Conservation (phyloP, 495 filamentous ascomycete genomes). For the Alectoria sarmentosa region DNA sequence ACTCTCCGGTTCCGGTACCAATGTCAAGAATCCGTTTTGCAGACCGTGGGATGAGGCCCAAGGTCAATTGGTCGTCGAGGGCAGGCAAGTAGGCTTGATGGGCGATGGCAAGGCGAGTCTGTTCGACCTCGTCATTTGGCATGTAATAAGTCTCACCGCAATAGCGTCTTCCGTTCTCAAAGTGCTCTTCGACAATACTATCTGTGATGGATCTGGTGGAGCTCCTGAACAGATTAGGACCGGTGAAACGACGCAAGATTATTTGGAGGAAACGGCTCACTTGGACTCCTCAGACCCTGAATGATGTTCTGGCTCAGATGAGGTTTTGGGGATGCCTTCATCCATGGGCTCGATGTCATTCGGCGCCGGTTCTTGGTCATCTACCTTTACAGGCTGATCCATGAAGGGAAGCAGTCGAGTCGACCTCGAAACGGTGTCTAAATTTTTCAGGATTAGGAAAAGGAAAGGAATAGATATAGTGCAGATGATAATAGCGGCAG, state of each 20-base stretch:
- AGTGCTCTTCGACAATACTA: slow-evolving; percentile 46
- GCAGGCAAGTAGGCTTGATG: slow-evolving; percentile 59
- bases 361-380: slow-evolving; percentile 14
- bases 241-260: neutral
- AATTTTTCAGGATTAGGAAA: neutral
- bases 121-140: slow-evolving; percentile 70
- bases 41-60: slow-evolving; percentile 46
- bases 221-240: slow-evolving; percentile 35
- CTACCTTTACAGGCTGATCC: slow-evolving; percentile 17
- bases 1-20: slow-evolving; percentile 64
- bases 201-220: slow-evolving; percentile 54
- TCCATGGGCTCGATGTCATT: slow-evolving; percentile 2
- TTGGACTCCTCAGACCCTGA: slow-evolving; percentile 23
- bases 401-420: slow-evolving; percentile 9
- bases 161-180: slow-evolving; percentile 64
- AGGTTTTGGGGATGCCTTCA: slow-evolving; percentile 12
- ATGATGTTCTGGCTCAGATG: slow-evolving; percentile 19
- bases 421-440: neutral
- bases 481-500: neutral
- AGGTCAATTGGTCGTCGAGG: slow-evolving; percentile 53
- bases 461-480: neutral
- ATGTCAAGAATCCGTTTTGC: slow-evolving; percentile 57
- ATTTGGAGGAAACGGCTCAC: slow-evolving; percentile 13
- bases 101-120: slow-evolving; percentile 59
- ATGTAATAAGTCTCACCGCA: slow-evolving; percentile 60